Evolutionary conservation across 768 basidiomycete species (phyloP).

Genomic region (Tulasnella sp.): DNA sequence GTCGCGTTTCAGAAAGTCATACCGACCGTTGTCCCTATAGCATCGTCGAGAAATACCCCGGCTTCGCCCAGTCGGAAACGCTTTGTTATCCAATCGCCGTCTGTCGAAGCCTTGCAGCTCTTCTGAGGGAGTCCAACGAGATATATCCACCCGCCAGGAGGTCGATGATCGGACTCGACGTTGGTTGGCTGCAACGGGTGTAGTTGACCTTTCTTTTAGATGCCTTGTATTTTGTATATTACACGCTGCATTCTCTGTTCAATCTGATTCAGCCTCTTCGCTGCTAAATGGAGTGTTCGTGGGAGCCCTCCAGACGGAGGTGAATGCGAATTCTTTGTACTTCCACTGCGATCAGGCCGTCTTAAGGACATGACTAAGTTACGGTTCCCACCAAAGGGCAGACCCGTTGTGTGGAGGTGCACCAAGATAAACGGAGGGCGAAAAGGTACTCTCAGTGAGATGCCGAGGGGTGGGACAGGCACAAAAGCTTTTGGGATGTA

Average conservation of each 20-base stretch:
- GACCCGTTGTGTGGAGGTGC: no score
- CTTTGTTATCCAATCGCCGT: conserved; percentile 74
- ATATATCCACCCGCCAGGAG: conserved; percentile 70
- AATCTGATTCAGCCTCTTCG: not conserved
- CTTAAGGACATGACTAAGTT: no score
- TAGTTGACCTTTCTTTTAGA: not conserved
- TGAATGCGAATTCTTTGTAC: no score
- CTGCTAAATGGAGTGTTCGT: no score
- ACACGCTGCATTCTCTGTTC: not conserved
- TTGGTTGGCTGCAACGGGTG: conserved; percentile 59
- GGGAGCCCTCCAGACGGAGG: no score
- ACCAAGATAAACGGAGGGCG: no score
- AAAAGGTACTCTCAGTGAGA: no score
- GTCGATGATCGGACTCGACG: conserved; percentile 71
- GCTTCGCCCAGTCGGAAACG: conserved; percentile 83
- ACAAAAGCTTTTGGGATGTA: no score
- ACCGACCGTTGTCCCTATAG: conserved; percentile 6
- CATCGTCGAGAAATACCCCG: conserved; percentile 47
- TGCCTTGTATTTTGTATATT: no score
- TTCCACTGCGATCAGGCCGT: no score
- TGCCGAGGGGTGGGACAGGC: no score
- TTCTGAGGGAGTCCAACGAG: conserved; percentile 68
- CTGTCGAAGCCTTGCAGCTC: conserved; percentile 58
- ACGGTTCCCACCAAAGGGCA: no score
- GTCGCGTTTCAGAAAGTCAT: conserved; percentile 1